phyloP scores from a whole-genome alignment of 805 yeast genomes.

The Ogataea trehaloabstinens region DNA sequence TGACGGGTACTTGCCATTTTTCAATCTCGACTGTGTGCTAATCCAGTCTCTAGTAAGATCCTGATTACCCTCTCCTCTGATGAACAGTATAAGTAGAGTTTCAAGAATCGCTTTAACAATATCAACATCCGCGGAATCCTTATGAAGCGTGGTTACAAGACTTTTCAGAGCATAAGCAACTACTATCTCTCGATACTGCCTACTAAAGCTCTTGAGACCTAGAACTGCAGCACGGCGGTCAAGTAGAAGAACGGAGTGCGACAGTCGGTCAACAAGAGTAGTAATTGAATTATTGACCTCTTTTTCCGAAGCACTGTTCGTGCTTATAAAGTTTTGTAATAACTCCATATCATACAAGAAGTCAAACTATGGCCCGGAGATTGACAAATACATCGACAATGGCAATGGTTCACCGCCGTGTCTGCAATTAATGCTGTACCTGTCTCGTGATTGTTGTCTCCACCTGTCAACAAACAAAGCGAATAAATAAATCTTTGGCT shows the following conservation, averaged over 20 bases:
- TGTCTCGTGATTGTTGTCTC: too few species aligned
- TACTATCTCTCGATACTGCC: constrained; percentile 87
- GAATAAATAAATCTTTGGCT: too few species aligned
- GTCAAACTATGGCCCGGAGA: neutral
- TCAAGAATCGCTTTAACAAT: constrained; percentile 80
- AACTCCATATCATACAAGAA: constrained; percentile 36
- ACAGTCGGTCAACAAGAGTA: constrained; percentile 81
- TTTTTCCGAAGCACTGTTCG: constrained; percentile 34
- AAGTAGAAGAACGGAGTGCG: constrained; percentile 74
- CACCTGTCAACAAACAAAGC: too few species aligned
- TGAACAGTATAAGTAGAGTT: constrained; percentile 77
- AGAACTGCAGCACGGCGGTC: constrained; percentile 91
- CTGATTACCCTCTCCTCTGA: constrained; percentile 59
- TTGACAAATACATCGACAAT: too few species aligned
- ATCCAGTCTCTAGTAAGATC: constrained; percentile 68
- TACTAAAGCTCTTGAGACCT: constrained; percentile 81
- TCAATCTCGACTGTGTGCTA: constrained; percentile 67
- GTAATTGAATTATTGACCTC: constrained; percentile 77
- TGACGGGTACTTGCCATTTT: constrained; percentile 77
- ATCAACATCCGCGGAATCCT: constrained; percentile 64
- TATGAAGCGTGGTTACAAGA: constrained; percentile 59
- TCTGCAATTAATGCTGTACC: too few species aligned
- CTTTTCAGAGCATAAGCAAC: constrained; percentile 84
- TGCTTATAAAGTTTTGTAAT: constrained; percentile 33
- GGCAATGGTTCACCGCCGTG: too few species aligned